phyloP scores from a whole-genome alignment of 108 stramenopile genomes.

The Skeletonema potamos region DNA sequence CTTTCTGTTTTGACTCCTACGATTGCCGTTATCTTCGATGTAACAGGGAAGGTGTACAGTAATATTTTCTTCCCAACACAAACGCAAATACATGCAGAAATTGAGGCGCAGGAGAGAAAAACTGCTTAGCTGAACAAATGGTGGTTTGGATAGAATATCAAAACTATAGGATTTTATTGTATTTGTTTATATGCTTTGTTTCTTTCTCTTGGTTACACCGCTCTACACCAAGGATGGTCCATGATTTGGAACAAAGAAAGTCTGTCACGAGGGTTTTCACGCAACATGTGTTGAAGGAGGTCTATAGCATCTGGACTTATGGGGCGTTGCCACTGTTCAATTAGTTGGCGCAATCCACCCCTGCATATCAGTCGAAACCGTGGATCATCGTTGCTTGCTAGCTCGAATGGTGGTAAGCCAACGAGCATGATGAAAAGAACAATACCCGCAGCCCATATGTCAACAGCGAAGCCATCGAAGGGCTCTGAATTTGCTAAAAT shows the following conservation, averaged over 20 bases:
- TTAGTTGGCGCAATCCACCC: conserved; percentile 45
- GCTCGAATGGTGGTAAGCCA: conserved; percentile 65
- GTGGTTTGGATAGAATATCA: background rate
- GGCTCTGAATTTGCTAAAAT: conserved; percentile 43
- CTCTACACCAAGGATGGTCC: conserved; percentile 63
- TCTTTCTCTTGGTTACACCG: background rate
- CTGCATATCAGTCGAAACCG: conserved; percentile 52
- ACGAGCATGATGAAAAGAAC: conserved; percentile 81
- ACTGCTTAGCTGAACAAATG: background rate
- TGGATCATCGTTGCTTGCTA: conserved; percentile 53
- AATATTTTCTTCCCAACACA: conserved; percentile 87
- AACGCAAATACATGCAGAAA: conserved; percentile 85
- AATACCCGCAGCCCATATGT: conserved; percentile 86
- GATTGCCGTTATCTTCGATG: conserved; percentile 66
- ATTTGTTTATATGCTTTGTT: background rate
- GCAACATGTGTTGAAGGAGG: conserved; percentile 77
- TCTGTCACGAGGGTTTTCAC: conserved; percentile 59
- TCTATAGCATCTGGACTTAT: conserved; percentile 59
- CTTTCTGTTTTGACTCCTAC: conserved; percentile 63
- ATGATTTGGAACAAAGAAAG: conserved; percentile 63
- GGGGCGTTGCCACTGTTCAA: conserved; percentile 48
- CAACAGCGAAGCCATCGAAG: conserved; percentile 82
- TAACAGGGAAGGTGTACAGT: conserved; percentile 73
- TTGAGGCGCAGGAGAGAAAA: conserved; percentile 28
- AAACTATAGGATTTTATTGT: background rate